A percentile compares a stretch with the other conserved stretches of the same genome.
phyloP scores from a whole-genome alignment of 106 monocot genomes.

The Posidonia australis region DNA sequence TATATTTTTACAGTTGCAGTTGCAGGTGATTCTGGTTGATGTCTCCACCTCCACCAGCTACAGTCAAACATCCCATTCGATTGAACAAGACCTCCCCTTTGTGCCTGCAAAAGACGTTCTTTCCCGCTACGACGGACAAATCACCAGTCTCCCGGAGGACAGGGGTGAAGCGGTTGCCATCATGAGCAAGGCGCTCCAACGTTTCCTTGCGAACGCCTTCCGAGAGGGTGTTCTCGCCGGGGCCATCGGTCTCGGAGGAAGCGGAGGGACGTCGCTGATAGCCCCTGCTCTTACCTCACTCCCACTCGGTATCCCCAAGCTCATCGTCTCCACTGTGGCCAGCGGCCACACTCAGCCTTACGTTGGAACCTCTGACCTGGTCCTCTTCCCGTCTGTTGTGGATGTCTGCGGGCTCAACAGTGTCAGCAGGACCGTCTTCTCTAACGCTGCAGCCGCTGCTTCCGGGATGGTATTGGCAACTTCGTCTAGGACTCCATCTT shows the following conservation, averaged over 20 bases:
- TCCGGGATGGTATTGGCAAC: constrained; percentile 72
- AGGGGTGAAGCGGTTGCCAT: constrained; percentile 62
- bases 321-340: constrained; percentile 88
- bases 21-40: constrained; percentile 65
- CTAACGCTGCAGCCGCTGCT: constrained; percentile 71
- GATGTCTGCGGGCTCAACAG: constrained; percentile 79
- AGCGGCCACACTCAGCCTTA: constrained; percentile 83
- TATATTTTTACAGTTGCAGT: neutral
- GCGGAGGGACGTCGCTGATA: constrained; percentile 75
- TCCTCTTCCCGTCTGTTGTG: constrained; percentile 69
- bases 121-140: constrained; percentile 16
- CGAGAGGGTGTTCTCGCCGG: constrained; percentile 37
- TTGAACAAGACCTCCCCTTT: constrained; percentile 9
- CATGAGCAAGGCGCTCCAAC: constrained; percentile 52
- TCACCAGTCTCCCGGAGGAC: constrained; percentile 44
- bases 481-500: neutral
- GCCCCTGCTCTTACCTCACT: constrained; percentile 52
- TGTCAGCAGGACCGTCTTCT: constrained; percentile 55
- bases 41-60: constrained; percentile 47
- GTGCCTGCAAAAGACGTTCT: constrained; percentile 50
- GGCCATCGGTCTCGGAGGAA: constrained; percentile 76
- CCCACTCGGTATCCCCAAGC: constrained; percentile 49
- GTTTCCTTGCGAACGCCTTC: constrained; percentile 39
- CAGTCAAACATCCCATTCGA: neutral
- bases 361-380: constrained; percentile 67